A percentile compares a stretch with the other conserved stretches of the same genome.
phyloP scores from a whole-genome alignment of 768 basidiomycete species.

The Phallus indusiatus region DNA sequence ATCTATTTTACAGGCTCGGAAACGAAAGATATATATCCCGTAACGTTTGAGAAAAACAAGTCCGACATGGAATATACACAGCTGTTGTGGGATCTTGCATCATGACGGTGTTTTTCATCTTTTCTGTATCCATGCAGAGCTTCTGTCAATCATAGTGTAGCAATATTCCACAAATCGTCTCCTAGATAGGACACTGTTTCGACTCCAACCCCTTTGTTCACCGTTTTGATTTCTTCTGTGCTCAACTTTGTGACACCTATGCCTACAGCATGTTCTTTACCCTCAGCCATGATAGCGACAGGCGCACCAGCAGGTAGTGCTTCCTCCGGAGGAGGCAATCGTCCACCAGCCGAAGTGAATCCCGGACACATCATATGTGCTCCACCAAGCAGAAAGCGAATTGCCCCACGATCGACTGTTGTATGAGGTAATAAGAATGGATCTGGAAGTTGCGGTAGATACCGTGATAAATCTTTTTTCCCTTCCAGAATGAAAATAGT shows the following conservation, averaged over 20 bases:
- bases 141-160: conserved; percentile 39
- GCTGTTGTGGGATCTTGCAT: conserved; percentile 28
- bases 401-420: conserved; percentile 91
- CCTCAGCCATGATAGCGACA: conserved; percentile 93
- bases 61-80: conserved; percentile 22
- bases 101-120: conserved; percentile 18
- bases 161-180: conserved; percentile 75
- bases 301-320: conserved; percentile 61
- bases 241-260: conserved; percentile 74
- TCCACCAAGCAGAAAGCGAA: conserved; percentile 90
- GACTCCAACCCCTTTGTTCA: conserved; percentile 87
- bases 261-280: conserved; percentile 85
- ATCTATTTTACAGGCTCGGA: conserved; percentile 30
- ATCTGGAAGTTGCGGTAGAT: conserved; percentile 40
- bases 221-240: conserved; percentile 81
- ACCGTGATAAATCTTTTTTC: background rate
- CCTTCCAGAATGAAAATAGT: background rate
- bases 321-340: conserved; percentile 64
- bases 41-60: conserved; percentile 20
- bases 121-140: conserved; percentile 9
- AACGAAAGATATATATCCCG: conserved; percentile 32
- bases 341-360: conserved; percentile 84
- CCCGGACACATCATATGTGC: conserved; percentile 98
- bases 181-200: conserved; percentile 82
- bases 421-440: conserved; percentile 85